Conservation (phyloP, 805 yeast species). For the Saccharomyces mikatae region DNA sequence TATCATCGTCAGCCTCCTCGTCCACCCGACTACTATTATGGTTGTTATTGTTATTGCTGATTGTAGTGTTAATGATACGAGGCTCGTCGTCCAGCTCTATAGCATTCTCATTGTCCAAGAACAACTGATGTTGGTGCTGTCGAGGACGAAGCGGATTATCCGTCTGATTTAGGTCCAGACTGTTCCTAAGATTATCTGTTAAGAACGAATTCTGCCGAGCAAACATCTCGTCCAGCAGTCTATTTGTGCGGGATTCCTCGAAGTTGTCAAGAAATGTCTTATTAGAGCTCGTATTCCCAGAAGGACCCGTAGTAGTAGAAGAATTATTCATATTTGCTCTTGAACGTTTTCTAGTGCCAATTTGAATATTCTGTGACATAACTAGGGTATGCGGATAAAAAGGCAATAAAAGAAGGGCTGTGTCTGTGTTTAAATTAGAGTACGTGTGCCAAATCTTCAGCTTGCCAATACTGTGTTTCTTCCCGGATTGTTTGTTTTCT, state of each 20-base stretch:
- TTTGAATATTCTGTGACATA: neutral
- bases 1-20: constrained; percentile 21
- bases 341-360: neutral
- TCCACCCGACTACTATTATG: constrained; percentile 3
- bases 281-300: neutral
- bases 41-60: constrained; percentile 3
- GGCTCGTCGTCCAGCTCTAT: neutral
- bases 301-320: neutral
- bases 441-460: neutral
- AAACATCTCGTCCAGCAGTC: constrained; percentile 20
- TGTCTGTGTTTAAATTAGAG: neutral
- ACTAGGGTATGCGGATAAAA: neutral
- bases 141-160: constrained; percentile 2
- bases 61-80: neutral
- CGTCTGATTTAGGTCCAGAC: constrained; percentile 7
- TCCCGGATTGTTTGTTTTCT: neutral
- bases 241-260: constrained; percentile 4
- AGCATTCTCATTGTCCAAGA: constrained; percentile 9
- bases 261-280: neutral
- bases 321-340: neutral
- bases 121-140: constrained; percentile 6
- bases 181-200: constrained; percentile 16
- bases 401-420: neutral
- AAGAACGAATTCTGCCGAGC: constrained; percentile 20
- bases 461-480: neutral